phyloP scores from a whole-genome alignment of 306 rosid genomes.

The Glycyrrhiza uralensis region DNA sequence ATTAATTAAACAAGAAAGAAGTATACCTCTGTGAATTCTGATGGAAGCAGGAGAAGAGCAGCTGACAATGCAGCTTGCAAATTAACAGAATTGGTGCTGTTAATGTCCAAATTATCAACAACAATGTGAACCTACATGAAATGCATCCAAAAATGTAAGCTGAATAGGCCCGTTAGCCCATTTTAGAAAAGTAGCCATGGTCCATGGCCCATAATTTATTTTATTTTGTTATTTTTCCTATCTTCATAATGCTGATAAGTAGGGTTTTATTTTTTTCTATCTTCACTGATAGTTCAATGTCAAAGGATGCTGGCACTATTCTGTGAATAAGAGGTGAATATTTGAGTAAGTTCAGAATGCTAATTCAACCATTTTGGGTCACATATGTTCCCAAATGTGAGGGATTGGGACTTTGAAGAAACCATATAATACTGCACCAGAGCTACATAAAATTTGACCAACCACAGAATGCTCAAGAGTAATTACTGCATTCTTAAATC shows the following conservation, averaged over 20 bases:
- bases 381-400: background rate
- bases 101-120: conserved; percentile 60
- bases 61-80: conserved; percentile 81
- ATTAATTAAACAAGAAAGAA: conserved; percentile 31
- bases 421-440: background rate
- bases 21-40: conserved; percentile 73
- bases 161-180: background rate
- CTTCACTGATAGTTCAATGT: background rate
- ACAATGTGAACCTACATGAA: conserved; percentile 63
- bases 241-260: background rate
- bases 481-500: background rate
- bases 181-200: background rate
- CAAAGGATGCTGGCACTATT: background rate
- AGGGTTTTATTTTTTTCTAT: background rate
- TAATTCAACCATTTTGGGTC: background rate
- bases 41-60: conserved; percentile 87
- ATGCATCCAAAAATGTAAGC: conserved; percentile 1
- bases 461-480: background rate
- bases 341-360: background rate
- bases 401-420: background rate
- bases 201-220: background rate
- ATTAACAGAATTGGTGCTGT: conserved; percentile 57
- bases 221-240: background rate
- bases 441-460: conserved; percentile 2
- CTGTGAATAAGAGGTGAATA: background rate